Evolutionary conservation across 2,329 filamentous ascomycete genomes (phyloP), one percentile per base, ranked within the genome.

Genomic region (Epichloe coenophiala): DNA sequence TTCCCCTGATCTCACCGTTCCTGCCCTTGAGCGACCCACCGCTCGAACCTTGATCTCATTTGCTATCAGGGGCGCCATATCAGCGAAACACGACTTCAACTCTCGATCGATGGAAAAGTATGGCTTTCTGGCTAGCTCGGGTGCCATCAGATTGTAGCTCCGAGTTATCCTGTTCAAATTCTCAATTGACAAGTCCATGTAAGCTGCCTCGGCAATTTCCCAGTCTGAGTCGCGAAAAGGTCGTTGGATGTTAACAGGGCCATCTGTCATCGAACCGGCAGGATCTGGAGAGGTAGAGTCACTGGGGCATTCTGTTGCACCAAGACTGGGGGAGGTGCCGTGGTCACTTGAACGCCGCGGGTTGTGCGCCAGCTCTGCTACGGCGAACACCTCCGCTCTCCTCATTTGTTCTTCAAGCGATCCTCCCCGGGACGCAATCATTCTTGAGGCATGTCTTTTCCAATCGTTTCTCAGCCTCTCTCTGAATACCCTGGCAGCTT

Each of bases 121-220:
- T 0, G 91, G 88, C 65, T 95, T 95, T 68, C 93, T 94, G 2
- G 91, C 90, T 2, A 95, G 75, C 50, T 88, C 84, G 0, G 93
- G 93, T 0, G 93, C 91, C 81, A 95, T 91, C 3, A 97, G 78
- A 60, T 97, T 97, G 71, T 98, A 98, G 13, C 86, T 86, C 27
- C 93, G 80, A 7, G 88, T 84, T 46, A 94, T 74, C 33, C 70
- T 67, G 66, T 97, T 97, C 51, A 97, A 78, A 51, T 87, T 81
- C 45, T 78, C 76, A 56, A 98, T 77, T 5, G 87, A 80, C 5
- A 93, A 75, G 39, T 77, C 78, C 63, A 90, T 81, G 68, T 95
- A 97, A 6, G 82, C 73, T 3, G 71, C 68, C 65, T 97, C 88
- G 5, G 78, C 76, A 19, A 72, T 68, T 56, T 93, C 78, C 84